phyloP scores from a whole-genome alignment of 1,139 yeast genomes.

The Pichia terricola region DNA sequence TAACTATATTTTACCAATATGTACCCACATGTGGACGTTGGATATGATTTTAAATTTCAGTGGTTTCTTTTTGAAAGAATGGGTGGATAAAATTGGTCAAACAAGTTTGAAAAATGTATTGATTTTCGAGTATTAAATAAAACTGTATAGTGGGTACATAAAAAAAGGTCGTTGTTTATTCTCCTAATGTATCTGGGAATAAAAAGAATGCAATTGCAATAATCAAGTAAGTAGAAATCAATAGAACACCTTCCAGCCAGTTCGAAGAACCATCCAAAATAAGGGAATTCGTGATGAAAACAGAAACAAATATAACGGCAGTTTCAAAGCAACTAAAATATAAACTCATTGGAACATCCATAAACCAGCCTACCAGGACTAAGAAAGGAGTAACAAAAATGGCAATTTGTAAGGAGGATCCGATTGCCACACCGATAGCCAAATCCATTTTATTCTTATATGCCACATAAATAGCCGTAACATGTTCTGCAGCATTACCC shows the following conservation, averaged over 20 bases:
- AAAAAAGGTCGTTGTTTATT: neutral
- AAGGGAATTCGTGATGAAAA: slow-evolving; percentile 77
- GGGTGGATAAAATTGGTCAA: slow-evolving; percentile 6
- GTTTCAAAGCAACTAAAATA: slow-evolving; percentile 92
- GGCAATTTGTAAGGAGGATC: slow-evolving; percentile 94
- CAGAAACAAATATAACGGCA: slow-evolving; percentile 78
- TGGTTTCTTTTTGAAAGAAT: slow-evolving; percentile 16
- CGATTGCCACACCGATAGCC: slow-evolving; percentile 94
- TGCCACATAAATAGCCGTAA: slow-evolving; percentile 90
- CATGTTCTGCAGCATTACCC: slow-evolving; percentile 98
- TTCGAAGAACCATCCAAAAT: slow-evolving; percentile 91
- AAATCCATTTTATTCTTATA: slow-evolving; percentile 95
- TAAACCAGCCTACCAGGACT: slow-evolving; percentile 86
- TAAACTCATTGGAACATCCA: slow-evolving; percentile 86
- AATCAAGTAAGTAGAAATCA: slow-evolving; percentile 74
- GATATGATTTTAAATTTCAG: slow-evolving; percentile 18
- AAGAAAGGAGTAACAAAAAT: slow-evolving; percentile 89
- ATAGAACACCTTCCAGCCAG: slow-evolving; percentile 95
- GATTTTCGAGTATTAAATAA: no score
- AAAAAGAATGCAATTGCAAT: slow-evolving; percentile 84
- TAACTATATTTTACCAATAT: slow-evolving; percentile 15
- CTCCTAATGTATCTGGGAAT: slow-evolving; percentile 46
- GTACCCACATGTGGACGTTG: slow-evolving; percentile 10
- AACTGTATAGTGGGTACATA: no score
- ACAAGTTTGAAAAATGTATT: no score